Base-by-base conservation (phyloP, 306 rosid genomes). In the Notholithocarpus densiflorus region DNA sequence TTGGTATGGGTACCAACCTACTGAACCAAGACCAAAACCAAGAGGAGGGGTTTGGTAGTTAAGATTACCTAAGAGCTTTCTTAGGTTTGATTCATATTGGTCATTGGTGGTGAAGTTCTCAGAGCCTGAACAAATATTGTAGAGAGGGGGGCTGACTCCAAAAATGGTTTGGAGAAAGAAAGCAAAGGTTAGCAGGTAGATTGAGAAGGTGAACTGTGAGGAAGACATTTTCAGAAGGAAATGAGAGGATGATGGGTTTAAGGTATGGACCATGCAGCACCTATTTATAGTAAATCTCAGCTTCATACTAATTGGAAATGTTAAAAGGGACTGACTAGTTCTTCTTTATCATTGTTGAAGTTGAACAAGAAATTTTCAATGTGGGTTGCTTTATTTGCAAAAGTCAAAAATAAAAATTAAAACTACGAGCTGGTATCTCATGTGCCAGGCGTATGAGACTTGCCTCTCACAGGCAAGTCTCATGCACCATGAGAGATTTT, bases 21-120 rank as follows among this genome's bases (percentile, higher is more conserved):
- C 40, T 26, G 76, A 73, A 2, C 18, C 65, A 15, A 54, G 45
- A 19, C 76, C 59, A 7, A 54, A 73, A n/a, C 76, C 76, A 1
- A 2, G 5, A 0, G 23, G 9, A 73, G 76, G 76, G 21, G 76
- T 52, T 6, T 52, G 40, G 40, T 9, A 27, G 18, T 23, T 3
- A 15, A 73, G 65, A 19, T 54, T 21, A 9, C 61, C 32, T 3
- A 21, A 1, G 52, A 73, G 76, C 17, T 73, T 31, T 52, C 4
- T 51, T 4, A 73, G 45, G 62, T 73, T 73, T 53, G 60, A 23
- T 26, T 54, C 62, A 10, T 54, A 73, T 1, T 27, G 52, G 26
- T 27, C 65, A 26, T 73, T 73, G 76, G 18, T 4, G n/a, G 76
- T 73, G 76, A 73, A 73, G 45, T 73, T 73, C 24, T 26, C 45